phyloP scores from a whole-genome alignment of 768 basidiomycete species.

The Exsudoporus frostii region DNA sequence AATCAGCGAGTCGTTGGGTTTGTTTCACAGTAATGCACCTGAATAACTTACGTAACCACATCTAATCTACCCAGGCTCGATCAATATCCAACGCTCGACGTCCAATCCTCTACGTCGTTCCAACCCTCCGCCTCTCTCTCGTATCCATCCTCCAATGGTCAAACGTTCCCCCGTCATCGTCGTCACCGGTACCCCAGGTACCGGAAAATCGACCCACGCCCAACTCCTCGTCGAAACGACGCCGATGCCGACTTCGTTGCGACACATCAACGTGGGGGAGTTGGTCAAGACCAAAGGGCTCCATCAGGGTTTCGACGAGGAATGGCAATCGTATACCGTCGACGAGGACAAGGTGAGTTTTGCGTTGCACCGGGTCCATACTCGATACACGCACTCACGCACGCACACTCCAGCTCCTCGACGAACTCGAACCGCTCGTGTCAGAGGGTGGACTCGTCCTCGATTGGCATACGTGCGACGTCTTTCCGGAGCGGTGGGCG shows the following conservation, averaged over 20 bases:
- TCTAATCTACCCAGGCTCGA: too few relatives aligned
- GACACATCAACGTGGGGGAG: slow-evolving; percentile 88
- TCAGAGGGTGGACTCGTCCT: slow-evolving; percentile 76
- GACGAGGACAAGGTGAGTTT: slow-evolving; percentile 89
- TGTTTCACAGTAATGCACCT: too few relatives aligned
- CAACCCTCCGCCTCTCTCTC: too few relatives aligned
- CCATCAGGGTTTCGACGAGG: slow-evolving; percentile 84
- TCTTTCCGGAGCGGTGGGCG: slow-evolving; percentile 94
- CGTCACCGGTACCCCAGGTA: slow-evolving; percentile 92
- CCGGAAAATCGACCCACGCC: slow-evolving; percentile 93
- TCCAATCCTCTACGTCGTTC: too few relatives aligned
- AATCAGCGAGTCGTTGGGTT: too few relatives aligned
- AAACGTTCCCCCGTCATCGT: slow-evolving; percentile 62
- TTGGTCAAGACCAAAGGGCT: slow-evolving; percentile 80
- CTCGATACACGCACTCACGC: too few relatives aligned
- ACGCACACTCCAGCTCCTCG: slow-evolving; percentile 68
- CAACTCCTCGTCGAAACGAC: slow-evolving; percentile 75
- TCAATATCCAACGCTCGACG: too few relatives aligned
- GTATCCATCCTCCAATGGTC: slow-evolving; percentile 4
- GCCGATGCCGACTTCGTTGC: slow-evolving; percentile 60
- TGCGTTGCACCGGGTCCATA: too few relatives aligned
- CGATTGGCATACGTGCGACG: slow-evolving; percentile 93
- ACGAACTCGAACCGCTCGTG: slow-evolving; percentile 77
- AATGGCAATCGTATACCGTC: slow-evolving; percentile 92
- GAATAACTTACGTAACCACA: too few relatives aligned